phyloP scores from a whole-genome alignment of 2,329 filamentous ascomycete genomes.

The Colletotrichum eremochloae region DNA sequence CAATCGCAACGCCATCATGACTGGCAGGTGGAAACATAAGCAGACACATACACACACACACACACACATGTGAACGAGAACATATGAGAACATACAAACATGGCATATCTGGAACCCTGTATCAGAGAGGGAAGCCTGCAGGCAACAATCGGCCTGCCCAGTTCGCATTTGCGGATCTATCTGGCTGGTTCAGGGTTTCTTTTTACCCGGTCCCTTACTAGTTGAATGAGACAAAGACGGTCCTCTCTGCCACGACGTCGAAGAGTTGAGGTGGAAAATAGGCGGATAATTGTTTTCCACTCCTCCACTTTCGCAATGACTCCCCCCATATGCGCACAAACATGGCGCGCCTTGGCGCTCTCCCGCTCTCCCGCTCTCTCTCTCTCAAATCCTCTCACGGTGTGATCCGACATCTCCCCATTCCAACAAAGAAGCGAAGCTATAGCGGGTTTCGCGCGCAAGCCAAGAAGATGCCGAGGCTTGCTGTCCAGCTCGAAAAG shows the following conservation, averaged over 20 bases:
- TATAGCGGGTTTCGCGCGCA: slow-evolving; percentile 34
- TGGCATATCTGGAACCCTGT: neutral
- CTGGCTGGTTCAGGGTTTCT: neutral
- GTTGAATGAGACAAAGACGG: slow-evolving; percentile 1
- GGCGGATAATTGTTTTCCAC: slow-evolving; percentile 14
- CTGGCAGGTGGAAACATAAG: neutral
- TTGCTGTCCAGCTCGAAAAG: slow-evolving; percentile 15
- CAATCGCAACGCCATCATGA: neutral
- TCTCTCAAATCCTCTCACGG: slow-evolving; percentile 25
- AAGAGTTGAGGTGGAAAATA: slow-evolving; percentile 8
- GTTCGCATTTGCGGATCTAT: slow-evolving; percentile 29
- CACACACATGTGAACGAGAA: neutral
- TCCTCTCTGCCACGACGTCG: slow-evolving; percentile 3
- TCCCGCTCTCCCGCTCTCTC: neutral
- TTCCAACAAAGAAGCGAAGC: slow-evolving; percentile 34
- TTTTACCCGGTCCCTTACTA: slow-evolving; percentile 25
- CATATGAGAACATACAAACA: neutral
- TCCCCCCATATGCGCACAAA: slow-evolving; percentile 9
- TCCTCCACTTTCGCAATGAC: slow-evolving; percentile 9
- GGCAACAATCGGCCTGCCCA: slow-evolving; percentile 19
- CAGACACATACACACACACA: neutral
- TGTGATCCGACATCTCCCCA: slow-evolving; percentile 34
- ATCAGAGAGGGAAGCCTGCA: slow-evolving; percentile 27
- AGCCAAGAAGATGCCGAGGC: slow-evolving; percentile 30
- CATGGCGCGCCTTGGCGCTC: neutral